Base-by-base conservation (phyloP, 2,329 filamentous ascomycete species). In the Didymosphaeria variabile region DNA sequence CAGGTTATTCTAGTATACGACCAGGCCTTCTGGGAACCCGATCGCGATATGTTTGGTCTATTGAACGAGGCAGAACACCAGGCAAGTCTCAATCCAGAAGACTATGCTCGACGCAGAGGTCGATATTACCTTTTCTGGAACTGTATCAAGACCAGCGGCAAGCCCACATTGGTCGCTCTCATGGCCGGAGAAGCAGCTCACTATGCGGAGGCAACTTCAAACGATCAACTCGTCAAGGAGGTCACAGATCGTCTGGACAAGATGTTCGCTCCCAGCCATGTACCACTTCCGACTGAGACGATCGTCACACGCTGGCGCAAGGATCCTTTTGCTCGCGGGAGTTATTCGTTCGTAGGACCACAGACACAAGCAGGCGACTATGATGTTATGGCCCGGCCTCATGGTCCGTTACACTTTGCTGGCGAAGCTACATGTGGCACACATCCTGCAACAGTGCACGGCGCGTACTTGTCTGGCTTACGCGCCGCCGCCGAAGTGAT, bases 41-140 rank as follows among this genome's bases (percentile, higher is more conserved):
- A 90, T 46, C 88, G 92, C 66, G 93, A 99, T 76, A 98, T 99
- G 78, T 97, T 99, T 77, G 96, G 95, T 12, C 88, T 97, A 44
- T 82, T 99, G 45, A 90, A 94, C 59, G 89, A 92, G 67, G 89
- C 94, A 3, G 82, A 85, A 23, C 86, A 88, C 61, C 82, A 85
- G 3, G 85, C 88, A 59, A 97, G 93, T 72, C 84, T 94, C 57
- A 84, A 89, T 47, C 93, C 96, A 71, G 86, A 87, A 54, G 91
- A 97, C 66, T 98, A 98, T 72, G 84, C 88, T 5, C 83, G 86
- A 3, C 89, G 88, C 63, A 88, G 94, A 56, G 94, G 94, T n/a
- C 90, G 94, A 26, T 97, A 97, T 79, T 99, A 98, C 72, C 88
- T 99, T 69, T 98, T 97, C 87, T 98, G 97, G 87, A 98, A 99